These are phyloP conservation scores for Alternaria alternata DNA, from an alignment of 2,329 filamentous ascomycete genomes.

Conservation along the genomic window DNA sequence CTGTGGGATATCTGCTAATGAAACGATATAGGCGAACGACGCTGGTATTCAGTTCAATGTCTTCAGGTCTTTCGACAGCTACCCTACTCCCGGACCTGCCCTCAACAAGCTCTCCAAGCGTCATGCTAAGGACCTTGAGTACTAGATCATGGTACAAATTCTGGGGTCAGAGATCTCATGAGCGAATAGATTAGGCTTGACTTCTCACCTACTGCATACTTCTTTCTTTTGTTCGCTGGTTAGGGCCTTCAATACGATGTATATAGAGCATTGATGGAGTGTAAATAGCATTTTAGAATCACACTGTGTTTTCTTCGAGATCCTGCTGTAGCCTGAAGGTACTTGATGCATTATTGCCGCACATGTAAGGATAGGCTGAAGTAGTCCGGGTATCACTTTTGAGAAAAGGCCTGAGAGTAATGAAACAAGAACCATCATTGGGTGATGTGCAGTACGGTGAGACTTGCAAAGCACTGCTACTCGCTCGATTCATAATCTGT, in stretches of 20 bases:
- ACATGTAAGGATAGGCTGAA: neutral
- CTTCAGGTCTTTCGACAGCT: constrained; percentile 40
- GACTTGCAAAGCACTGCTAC: neutral
- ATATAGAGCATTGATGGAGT: neutral
- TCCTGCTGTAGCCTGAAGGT: neutral
- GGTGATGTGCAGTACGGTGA: fast-evolving
- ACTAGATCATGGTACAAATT: neutral
- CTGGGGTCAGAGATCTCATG: neutral
- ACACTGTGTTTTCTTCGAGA: neutral
- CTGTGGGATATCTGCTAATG: neutral
- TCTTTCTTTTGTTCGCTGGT: neutral
- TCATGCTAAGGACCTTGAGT: constrained; percentile 15
- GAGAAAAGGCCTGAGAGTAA: neutral
- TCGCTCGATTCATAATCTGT: neutral
- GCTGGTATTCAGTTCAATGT: constrained; percentile 55
- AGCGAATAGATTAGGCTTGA: neutral
- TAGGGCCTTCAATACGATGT: neutral
- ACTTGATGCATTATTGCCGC: neutral
- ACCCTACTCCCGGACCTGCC: constrained; percentile 47
- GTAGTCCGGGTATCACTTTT: neutral
- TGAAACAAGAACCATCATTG: neutral
- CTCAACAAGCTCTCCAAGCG: constrained; percentile 31
- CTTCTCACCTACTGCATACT: neutral
- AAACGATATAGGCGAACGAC: constrained; percentile 31
- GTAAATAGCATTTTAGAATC: constrained; percentile 2